Evolutionary conservation across 192 early-diverging fungal species (phyloP), one percentile per base, ranked within the genome.

Genomic region (Entomortierella beljakovae): DNA sequence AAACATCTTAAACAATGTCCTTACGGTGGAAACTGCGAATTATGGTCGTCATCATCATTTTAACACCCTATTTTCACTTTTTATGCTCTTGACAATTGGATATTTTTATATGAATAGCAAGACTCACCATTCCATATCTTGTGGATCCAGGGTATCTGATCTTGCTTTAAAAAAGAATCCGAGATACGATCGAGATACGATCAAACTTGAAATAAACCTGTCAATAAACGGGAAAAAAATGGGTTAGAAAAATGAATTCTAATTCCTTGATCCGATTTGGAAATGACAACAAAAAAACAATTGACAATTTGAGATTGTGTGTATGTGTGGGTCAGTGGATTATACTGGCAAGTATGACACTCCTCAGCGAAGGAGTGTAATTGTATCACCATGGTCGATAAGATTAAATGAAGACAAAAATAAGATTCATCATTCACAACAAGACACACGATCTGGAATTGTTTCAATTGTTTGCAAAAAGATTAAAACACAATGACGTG

Each of bases 331-430:
- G 75, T 79, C 75, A 79, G 75, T 77, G 66, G 66, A 60, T 79
- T 79, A 79, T 79, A 79, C 75, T 79, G 75, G 75, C 75, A 32
- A 79, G 75, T 79, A 79, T 79, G 75, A 79, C 75, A 65, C 75
- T 79, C 75, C 75, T 79, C 75, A 79, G 75, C 75, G 75, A 79
- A 79, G 75, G 75, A 79, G 75, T 65, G 75, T 65, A 64, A 65
- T 55, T 34, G 60, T 79, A 64, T 79, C 75, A 61, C 62, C 75
- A 79, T 79, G 68, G 67, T 79, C 75, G 75, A 79, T 79, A 79
- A 79, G 75, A 70, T 79, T 54, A 79, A 68, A 63, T 70, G 75
- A 79, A 79, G 75, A 79, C 66, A 70, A 79, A 42, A 25, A 60
- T 59, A 70, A 49, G 61, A 64, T 69, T 76, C 75, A 79, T 79